Evolutionary conservation across 257 asterid species (phyloP), one percentile per base, ranked within the genome.

Genomic region (Rehmannia glutinosa): DNA sequence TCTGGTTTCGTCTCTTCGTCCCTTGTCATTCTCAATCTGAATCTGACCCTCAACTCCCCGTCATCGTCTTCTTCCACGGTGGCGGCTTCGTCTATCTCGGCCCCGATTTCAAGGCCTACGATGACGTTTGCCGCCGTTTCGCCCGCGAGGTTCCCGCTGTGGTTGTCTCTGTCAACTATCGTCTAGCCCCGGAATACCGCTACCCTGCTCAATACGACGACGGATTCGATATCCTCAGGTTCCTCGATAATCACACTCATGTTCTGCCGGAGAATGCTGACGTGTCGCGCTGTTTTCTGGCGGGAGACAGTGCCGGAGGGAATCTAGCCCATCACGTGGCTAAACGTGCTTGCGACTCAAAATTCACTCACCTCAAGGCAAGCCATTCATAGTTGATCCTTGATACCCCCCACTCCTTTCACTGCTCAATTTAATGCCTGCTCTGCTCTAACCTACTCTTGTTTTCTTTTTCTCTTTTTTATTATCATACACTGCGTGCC

Each of bases 291-390:
- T 87, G 96, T 25, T 87, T 87, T 23, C 75, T 87, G 3, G 97
- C 87, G 11, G 96, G 97, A 21, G 97, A 90, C 17, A 87, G 95
- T 13, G 97, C 97, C 55, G 96, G 96, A 9, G 97, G 76, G 9
- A 87, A 90, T 28, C 41, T 90, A 30, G 86, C 96, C 4, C 96
- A 90, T 76, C 96, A 88, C 72, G 86, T 86, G 27, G 80, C 91
- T 1, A 55, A 61, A 39, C 84, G 88, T 21, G 96, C 77, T 8
- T 79, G 81, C 55, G 56, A 66, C 20, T 39, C 83, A 1, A 64
- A 21, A n/a, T 84, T 90, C 49, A 54, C 57, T 2, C 56, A 30
- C 36, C 69, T 88, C 45, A 86, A 83, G 86, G 92, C 47, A 65
- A 68, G 79, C 33, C 12, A 11, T 12, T 39, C 17, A n/a, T n/a